These are phyloP conservation scores for Picea sitchensis DNA, from an alignment of 75 land plant genomes.

Conservation along the genomic window DNA sequence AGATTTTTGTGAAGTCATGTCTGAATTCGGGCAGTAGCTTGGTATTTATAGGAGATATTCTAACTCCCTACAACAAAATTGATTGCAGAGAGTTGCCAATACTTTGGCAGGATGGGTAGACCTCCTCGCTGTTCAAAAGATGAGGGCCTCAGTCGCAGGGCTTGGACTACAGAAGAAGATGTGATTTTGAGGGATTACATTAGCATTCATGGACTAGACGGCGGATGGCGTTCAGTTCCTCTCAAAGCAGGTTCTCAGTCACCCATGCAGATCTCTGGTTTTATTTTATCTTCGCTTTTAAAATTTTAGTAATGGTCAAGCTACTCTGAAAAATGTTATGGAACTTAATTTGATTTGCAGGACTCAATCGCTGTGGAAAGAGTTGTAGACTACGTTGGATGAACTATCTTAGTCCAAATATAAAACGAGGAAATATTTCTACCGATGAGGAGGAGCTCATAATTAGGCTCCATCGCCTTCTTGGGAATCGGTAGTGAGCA, in stretches of 20 bases:
- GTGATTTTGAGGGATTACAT: neutral
- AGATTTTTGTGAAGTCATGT: too few relatives aligned
- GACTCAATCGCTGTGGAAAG: neutral
- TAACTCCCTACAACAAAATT: too few relatives aligned
- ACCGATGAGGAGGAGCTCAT: constrained; percentile 6
- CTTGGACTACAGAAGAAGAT: neutral
- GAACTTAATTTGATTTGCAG: neutral
- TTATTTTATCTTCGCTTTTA: neutral
- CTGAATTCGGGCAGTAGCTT: too few relatives aligned
- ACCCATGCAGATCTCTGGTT: neutral
- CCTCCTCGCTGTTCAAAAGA: neutral
- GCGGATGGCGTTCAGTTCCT: neutral
- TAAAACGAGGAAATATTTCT: constrained; percentile 5
- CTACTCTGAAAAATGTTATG: neutral
- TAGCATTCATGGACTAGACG: neutral
- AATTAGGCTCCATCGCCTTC: neutral
- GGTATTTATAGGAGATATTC: too few relatives aligned
- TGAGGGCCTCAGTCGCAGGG: neutral
- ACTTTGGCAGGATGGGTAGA: neutral
- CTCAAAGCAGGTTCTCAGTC: neutral
- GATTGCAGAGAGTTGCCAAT: too few relatives aligned
- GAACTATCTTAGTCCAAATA: constrained; percentile 8
- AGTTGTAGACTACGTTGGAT: constrained; percentile 1
- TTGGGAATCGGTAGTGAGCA: too few relatives aligned
- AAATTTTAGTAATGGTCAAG: neutral